Evolutionary conservation across 768 basidiomycete species (phyloP).

Genomic region (Lactifluus volemus): DNA sequence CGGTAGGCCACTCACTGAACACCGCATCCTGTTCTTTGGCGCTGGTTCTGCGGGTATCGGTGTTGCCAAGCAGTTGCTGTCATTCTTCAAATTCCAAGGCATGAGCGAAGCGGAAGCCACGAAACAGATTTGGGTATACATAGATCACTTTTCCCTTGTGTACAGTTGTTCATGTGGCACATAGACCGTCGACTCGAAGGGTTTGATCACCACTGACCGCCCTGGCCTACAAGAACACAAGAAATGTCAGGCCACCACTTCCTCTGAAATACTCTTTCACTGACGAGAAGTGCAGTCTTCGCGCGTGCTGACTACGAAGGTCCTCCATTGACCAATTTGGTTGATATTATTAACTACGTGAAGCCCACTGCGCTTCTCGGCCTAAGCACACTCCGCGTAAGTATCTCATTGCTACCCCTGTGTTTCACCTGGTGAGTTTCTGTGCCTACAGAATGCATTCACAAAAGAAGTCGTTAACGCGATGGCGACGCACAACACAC

Average conservation of each 20-base stretch:
- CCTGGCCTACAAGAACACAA: conserved; percentile 74
- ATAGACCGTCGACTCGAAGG: conserved; percentile 65
- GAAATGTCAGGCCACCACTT: conserved; percentile 43
- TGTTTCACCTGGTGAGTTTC: conserved; percentile 5
- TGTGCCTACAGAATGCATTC: conserved; percentile 55
- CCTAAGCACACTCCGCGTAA: conserved; percentile 68
- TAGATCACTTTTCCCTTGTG: not conserved
- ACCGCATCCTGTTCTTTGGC: conserved; percentile 88
- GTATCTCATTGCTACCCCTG: conserved; percentile 15
- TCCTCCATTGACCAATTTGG: conserved; percentile 64
- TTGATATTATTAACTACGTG: conserved; percentile 73
- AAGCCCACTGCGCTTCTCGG: conserved; percentile 86
- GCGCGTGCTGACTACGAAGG: conserved; percentile 74
- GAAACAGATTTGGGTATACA: conserved; percentile 56
- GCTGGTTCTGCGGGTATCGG: conserved; percentile 91
- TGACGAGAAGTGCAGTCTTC: conserved; percentile 45
- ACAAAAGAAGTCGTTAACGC: conserved; percentile 55
- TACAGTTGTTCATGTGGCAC: not conserved
- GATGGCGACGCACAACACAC: conserved; percentile 75
- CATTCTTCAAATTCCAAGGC: conserved; percentile 81
- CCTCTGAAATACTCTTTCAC: not conserved
- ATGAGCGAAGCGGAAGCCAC: conserved; percentile 70
- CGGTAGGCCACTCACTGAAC: conserved; percentile 54
- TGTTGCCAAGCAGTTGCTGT: conserved; percentile 80
- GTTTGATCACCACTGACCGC: conserved; percentile 70